Base-by-base conservation (phyloP, 78 protist species). In the Speleostelium caveatum region DNA sequence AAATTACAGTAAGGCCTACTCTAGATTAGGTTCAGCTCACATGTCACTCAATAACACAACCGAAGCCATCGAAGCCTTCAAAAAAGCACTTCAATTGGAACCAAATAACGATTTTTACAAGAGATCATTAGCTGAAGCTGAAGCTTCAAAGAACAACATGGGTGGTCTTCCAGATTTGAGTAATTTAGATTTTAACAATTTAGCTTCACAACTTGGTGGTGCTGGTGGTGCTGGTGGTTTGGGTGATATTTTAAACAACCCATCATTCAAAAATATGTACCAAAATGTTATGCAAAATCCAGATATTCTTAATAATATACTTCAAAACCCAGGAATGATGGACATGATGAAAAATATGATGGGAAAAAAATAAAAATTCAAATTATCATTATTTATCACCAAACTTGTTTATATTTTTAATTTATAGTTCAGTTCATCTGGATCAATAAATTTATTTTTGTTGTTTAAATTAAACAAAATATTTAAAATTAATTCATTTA, bases 21-120 rank as follows among this genome's bases (percentile, higher is more conserved):
- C 73, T 39, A 79, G 89, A 79, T 36, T 79, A 28, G 89, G 89
- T 28, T 79, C 89, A 38, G 89, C 89, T n/a, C n/a, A 55, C 12
- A 38, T 71, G n/a, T 79, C 89, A 51, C 35, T 68, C 17, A 69
- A 69, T 58, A 65, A 79, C 36, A 24, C 16, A 36, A 8, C 33
- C 65, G 76, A 79, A 68, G 63, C 89, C 26, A 63, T 56, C 28
- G 89, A 79, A 19, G 89, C 89, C 12, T 79, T 30, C 24, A 51
- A 67, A 39, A 67, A 67, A 39, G 75, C 89, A 26, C 14, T 79
- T 7, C 77, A 65, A 49, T 79, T 79, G 28, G 89, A 79, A 68
- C 89, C 89, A 79, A 79, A 79, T 39, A 79, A 79, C 45, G 89
- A 67, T 56, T 61, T 42, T 8, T 79, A 51, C 55, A 79, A 79